Base-by-base conservation (phyloP, 129 eudicot species). In the Saposhnikovia divaricata region DNA sequence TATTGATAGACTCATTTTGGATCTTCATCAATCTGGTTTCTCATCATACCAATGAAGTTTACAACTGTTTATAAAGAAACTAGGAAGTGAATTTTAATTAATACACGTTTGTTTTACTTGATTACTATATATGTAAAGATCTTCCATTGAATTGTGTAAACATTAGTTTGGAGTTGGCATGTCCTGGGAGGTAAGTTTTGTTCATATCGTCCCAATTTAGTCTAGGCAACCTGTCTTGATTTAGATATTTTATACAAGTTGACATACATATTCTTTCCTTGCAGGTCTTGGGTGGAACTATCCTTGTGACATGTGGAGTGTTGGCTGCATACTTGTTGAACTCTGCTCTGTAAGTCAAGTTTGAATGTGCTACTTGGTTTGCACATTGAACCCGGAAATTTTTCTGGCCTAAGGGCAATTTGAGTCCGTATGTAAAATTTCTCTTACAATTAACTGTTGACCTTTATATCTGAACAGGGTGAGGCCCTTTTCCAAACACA, bases 401-500 rank as follows among this genome's bases (percentile, higher is more conserved):
- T 71, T 70, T 48, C 59, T 53, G 25, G 34, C 48, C 4, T 21
- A 21, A 2, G 3, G 4, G 6, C 9, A 72, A 5, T 72, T 71
- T 40, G 76, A 25, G 46, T 72, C 46, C 13, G 25, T 34, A 27
- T 77, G 19, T 38, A 9, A 9, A 25, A 25, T 4, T 31, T 27
- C 13, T 37, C 44, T 28, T 34, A 0, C 79, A 53, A 51, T 28
- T 15, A 18, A 77, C 40, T 51, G n/a, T 23, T 71, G 25, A 19
- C 51, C 25, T 46, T 80, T 25, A 72, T 61, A 44, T 43, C n/a
- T 89, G 75, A 74, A 50, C 80, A 96, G 99, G 99, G 99, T 10
- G 95, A 92, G 81, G 96, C 97, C 65, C 89, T 96, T 68, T 96
- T 96, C 82, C 99, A 92, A 81, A 92, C 99, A 19, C 99, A 92